These are phyloP conservation scores for Coemansia sp. DNA, from an alignment of 192 early-diverging fungal genomes.

Conservation along the genomic window DNA sequence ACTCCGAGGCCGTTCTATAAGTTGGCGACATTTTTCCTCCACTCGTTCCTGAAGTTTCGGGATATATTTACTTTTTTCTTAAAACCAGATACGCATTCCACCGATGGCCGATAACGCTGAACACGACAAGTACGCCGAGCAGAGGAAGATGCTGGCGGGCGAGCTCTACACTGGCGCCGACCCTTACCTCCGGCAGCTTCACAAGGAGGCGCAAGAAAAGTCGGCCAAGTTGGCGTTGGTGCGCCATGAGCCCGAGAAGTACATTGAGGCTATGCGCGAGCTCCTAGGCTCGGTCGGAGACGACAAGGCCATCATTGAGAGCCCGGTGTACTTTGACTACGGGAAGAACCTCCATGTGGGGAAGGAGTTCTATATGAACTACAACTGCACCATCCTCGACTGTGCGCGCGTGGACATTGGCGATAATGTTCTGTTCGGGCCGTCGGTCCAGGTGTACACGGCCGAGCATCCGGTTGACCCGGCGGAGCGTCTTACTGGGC, in stretches of 20 bases:
- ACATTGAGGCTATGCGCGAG: conserved; percentile 23
- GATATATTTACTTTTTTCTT: no score
- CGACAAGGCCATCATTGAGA: conserved; percentile 55
- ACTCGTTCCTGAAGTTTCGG: no score
- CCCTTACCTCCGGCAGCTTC: conserved; percentile 46
- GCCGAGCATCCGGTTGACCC: conserved; percentile 73
- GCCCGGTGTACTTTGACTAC: conserved; percentile 73
- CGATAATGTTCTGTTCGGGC: conserved; percentile 68
- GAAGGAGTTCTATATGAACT: conserved; percentile 72
- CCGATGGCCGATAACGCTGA: no score
- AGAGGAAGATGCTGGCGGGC: conserved; percentile 63
- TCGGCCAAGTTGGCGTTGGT: conserved; percentile 2
- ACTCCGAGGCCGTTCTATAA: no score
- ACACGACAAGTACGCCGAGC: conserved; percentile 41
- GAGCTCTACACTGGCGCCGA: conserved; percentile 57
- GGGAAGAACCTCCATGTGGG: conserved; percentile 73
- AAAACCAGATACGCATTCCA: no score
- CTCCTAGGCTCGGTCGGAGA: conserved; percentile 61
- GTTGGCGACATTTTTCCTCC: no score
- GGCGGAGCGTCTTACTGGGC: conserved; percentile 7
- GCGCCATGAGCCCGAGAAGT: conserved; percentile 28
- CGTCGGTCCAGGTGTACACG: conserved; percentile 70
- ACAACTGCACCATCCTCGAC: conserved; percentile 72
- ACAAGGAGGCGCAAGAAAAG: conserved; percentile 38
- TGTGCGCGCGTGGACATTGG: conserved; percentile 69